Base-by-base conservation (phyloP, 208 protist genomes). In the Balamuthia mandrillaris region DNA sequence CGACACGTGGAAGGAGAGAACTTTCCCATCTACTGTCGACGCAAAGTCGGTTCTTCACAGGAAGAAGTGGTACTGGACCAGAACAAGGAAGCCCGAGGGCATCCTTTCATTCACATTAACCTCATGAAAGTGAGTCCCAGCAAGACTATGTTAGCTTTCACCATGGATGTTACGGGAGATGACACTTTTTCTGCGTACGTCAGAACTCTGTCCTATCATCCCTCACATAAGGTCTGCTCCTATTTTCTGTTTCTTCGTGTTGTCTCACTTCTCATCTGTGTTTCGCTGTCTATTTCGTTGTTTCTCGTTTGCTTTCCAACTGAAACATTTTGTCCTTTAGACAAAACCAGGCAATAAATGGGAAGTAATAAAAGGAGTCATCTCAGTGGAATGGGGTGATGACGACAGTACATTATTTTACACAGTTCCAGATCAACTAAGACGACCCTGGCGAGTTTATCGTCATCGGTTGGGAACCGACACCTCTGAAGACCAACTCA, bases 41-140 rank as follows among this genome's bases (percentile, higher is more conserved):
- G 61, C 2, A 70, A 70, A 39, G 61, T 39, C 61, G 61, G 47
- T 31, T 70, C 61, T 2, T 9, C 5, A 5, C 14, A 70, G 12
- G 61, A 33, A 1, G 37, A 70, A 39, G 14, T 70, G 2, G 14
- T 70, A 39, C 37, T 70, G 61, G 61, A 70, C 37, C 61, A 70
- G 61, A 70, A 70, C 31, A 70, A 70, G 37, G 61, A 70, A 16
- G 61, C 61, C 1, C 24, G 27, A 27, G 18, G 1, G 37, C 61
- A 70, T 27, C 61, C 61, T 2, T 70, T 49, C 61, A 70, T 70
- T 18, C 47, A 39, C 61, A 70, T 70, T 27, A 70, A 70, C 61
- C 27, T 70, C 37, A 33, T 70, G n/a, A 70, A 70, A 39, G 61
- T 70, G n/a, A 49, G 37, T n/a, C 21, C 61, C 1, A 39, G 47